Conservation (phyloP, 129 eudicot species). For the Chrysanthemum lavandulifolium region DNA sequence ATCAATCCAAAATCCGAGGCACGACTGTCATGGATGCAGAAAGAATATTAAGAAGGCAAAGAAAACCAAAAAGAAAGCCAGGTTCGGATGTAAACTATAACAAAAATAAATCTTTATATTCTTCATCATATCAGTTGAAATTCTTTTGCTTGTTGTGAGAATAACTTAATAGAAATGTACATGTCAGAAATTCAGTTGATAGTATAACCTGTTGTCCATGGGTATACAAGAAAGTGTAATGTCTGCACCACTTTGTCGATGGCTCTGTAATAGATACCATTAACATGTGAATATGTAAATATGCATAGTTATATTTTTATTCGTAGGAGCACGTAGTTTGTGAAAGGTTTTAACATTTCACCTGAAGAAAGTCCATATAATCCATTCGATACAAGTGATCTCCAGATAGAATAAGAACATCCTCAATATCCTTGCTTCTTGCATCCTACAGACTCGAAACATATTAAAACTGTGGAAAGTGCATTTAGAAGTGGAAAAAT, state of each 20-base stretch:
- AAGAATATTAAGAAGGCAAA: slow-evolving; percentile 5
- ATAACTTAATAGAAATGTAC: neutral
- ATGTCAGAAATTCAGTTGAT: neutral
- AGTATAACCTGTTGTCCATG: slow-evolving; percentile 77
- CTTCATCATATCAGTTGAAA: neutral
- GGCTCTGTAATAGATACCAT: slow-evolving; percentile 53
- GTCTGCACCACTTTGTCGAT: slow-evolving; percentile 97
- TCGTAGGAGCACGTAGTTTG: neutral
- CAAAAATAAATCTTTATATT: neutral
- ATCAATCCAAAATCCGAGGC: slow-evolving; percentile 98
- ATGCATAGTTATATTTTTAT: neutral
- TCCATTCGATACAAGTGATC: slow-evolving; percentile 99
- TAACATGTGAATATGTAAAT: slow-evolving; percentile 5
- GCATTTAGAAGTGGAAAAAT: neutral
- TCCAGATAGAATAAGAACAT: slow-evolving; percentile 91
- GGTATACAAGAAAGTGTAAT: slow-evolving; percentile 79
- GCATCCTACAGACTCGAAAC: slow-evolving; percentile 56
- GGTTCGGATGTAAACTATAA: neutral
- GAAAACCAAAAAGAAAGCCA: neutral
- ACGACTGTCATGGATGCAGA: slow-evolving; percentile 54
- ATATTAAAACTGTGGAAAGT: neutral
- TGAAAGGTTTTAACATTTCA: slow-evolving; percentile 6
- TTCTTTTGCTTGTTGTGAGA: neutral
- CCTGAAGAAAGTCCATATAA: slow-evolving; percentile 94
- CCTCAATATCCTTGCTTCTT: slow-evolving; percentile 91